Base-by-base conservation (phyloP, 1,139 yeast species). In the Arxiozyma heterogenica region DNA sequence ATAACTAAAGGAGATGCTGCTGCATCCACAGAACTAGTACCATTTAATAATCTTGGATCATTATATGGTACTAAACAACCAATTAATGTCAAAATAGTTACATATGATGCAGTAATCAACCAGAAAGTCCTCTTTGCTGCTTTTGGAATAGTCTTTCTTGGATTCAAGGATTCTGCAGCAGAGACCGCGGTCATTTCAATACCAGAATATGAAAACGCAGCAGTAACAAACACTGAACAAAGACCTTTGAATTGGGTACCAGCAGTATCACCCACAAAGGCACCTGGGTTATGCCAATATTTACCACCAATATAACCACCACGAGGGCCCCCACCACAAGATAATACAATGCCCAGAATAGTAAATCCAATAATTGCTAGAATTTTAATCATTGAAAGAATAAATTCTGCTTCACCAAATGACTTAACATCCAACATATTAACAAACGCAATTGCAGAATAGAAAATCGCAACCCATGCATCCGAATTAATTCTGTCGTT, bases 91-190 rank as follows among this genome's bases (percentile, higher is more conserved):
- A 84, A 72, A 30, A 84, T 78, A 27, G 81, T 73, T 54, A 86
- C 72, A 71, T 85, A 86, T 65, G 84, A 84, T 27, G 81, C 69
- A 23, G 84, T 74, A 58, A 86, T 83, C 68, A 89, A 76, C 90
- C 90, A 84, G 71, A 85, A 84, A 22, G 85, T 87, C 68, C 84
- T 89, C 70, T 84, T 84, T 55, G 83, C 79, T 47, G 93, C 93
- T 61, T 75, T 74, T 58, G 93, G 93, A 53, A 86, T 75, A 8
- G 84, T 71, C 61, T 76, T 77, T 67, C 85, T 76, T 57, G 96
- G 96, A 70, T 87, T 84, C 54, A 74, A 76, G 48, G 95, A 82
- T 72, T 91, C 97, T 43, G 95, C 90, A 47, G 94, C 91, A 39
- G 95, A 90, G 62, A 90, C 77, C 57, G 95, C 96, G 53, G 84